These are phyloP conservation scores for Trichophyton simii DNA, from an alignment of 2,329 filamentous ascomycete species.

Conservation along the genomic window DNA sequence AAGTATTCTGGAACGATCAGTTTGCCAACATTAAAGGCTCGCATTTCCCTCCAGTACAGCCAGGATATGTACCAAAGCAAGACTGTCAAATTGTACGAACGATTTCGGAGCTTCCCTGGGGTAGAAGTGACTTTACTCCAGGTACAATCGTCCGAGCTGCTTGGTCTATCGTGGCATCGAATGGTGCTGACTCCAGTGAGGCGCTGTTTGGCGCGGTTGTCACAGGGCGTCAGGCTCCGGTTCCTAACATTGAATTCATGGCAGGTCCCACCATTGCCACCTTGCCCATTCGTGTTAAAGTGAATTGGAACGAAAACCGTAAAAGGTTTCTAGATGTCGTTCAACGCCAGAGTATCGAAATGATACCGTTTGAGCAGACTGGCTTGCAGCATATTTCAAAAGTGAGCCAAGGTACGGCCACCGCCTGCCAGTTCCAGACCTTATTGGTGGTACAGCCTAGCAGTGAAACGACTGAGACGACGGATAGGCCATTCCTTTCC, in stretches of 20 bases:
- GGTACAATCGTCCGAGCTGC: slow-evolving; percentile 16
- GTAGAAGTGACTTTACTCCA: slow-evolving; percentile 1
- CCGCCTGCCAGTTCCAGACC: slow-evolving; percentile 31
- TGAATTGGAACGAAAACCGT: slow-evolving; percentile 13
- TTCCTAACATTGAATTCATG: slow-evolving; percentile 26
- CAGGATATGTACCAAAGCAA: not conserved
- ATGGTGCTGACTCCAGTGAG: slow-evolving; percentile 25
- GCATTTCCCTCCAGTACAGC: slow-evolving; percentile 1
- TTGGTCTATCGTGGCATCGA: slow-evolving; percentile 25
- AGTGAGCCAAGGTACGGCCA: slow-evolving; percentile 34
- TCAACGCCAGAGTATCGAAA: slow-evolving; percentile 39
- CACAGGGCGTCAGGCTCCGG: slow-evolving; percentile 28
- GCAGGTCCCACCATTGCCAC: slow-evolving; percentile 31
- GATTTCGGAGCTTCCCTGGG: not conserved
- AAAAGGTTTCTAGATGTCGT: slow-evolving; percentile 33
- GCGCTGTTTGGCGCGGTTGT: slow-evolving; percentile 30
- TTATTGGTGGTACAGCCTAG: slow-evolving; percentile 24
- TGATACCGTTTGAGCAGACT: slow-evolving; percentile 47
- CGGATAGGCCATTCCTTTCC: not conserved
- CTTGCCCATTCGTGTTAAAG: slow-evolving; percentile 24
- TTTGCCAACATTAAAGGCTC: slow-evolving; percentile 4
- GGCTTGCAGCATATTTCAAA: slow-evolving; percentile 37
- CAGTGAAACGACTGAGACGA: not conserved
- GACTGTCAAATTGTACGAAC: not conserved
- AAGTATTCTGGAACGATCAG: slow-evolving; percentile 9